Conservation (phyloP, 257 asterid genomes). For the Solanum chmielewskii region DNA sequence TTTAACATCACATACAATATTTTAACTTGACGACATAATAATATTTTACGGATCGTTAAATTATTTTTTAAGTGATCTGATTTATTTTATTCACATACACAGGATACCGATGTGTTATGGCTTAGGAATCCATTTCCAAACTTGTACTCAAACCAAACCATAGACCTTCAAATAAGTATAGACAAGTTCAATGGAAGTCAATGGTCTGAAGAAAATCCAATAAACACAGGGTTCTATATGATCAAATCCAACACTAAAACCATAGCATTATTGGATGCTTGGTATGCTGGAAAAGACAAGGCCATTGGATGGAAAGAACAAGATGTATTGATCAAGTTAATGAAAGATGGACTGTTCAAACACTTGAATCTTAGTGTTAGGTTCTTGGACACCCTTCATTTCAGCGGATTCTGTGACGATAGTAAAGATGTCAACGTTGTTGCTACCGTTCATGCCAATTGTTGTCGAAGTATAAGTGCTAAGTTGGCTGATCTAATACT, state of each 20-base stretch:
- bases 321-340: constrained; percentile 34
- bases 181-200: constrained; percentile 36
- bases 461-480: constrained; percentile 49
- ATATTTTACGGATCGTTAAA: not conserved
- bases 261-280: constrained; percentile 30
- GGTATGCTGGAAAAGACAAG: constrained; percentile 33
- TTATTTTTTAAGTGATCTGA: not conserved
- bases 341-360: constrained; percentile 2
- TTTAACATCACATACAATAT: not conserved
- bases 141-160: constrained; percentile 11
- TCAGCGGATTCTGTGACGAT: constrained; percentile 53
- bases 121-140: constrained; percentile 48
- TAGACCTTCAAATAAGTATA: constrained; percentile 56
- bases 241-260: constrained; percentile 43
- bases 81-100: not conserved
- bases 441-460: constrained; percentile 59
- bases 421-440: constrained; percentile 21
- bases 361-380: constrained; percentile 7
- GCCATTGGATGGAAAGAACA: constrained; percentile 49
- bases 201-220: constrained; percentile 10
- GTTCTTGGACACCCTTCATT: constrained; percentile 39
- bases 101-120: constrained; percentile 68
- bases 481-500: constrained; percentile 43
- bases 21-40: not conserved
- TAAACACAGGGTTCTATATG: constrained; percentile 65